These are phyloP conservation scores for Barbarea vulgaris DNA, from an alignment of 345 rosid species.

Conservation along the genomic window DNA sequence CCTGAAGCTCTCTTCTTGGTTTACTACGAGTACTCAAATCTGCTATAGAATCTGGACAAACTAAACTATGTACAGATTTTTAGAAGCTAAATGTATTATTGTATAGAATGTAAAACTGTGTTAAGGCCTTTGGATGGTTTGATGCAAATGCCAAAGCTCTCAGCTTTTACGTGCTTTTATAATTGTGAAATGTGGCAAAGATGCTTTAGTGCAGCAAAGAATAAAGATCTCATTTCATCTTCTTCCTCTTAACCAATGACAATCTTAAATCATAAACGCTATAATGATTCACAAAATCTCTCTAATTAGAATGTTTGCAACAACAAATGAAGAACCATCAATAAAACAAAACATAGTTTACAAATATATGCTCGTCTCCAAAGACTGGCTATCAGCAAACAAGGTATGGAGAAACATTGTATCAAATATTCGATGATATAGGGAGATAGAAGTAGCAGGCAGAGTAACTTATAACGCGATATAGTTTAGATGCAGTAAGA, in stretches of 20 bases:
- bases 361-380: conserved; percentile 33
- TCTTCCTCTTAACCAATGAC: neutral
- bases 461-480: conserved; percentile 19
- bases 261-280: neutral
- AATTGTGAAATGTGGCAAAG: conserved; percentile 22
- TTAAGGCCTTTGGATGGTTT: conserved; percentile 22
- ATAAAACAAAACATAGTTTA: conserved; percentile 34
- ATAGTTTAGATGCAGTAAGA: conserved; percentile 5
- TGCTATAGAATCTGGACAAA: conserved; percentile 38
- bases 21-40: conserved; percentile 68
- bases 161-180: conserved; percentile 31
- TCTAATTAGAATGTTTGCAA: conserved; percentile 9
- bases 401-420: conserved; percentile 28
- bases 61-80: conserved; percentile 39
- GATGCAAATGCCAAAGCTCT: conserved; percentile 36
- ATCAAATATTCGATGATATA: conserved; percentile 33
- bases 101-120: conserved; percentile 37
- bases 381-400: conserved; percentile 29
- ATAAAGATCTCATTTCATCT: conserved; percentile 18
- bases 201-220: conserved; percentile 17
- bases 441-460: conserved; percentile 18
- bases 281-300: neutral
- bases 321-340: conserved; percentile 16
- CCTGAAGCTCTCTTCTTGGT: conserved; percentile 90
- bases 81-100: conserved; percentile 23